Base-by-base conservation (phyloP, 2,329 filamentous ascomycete genomes). In the Colletotrichum orchidophilum region DNA sequence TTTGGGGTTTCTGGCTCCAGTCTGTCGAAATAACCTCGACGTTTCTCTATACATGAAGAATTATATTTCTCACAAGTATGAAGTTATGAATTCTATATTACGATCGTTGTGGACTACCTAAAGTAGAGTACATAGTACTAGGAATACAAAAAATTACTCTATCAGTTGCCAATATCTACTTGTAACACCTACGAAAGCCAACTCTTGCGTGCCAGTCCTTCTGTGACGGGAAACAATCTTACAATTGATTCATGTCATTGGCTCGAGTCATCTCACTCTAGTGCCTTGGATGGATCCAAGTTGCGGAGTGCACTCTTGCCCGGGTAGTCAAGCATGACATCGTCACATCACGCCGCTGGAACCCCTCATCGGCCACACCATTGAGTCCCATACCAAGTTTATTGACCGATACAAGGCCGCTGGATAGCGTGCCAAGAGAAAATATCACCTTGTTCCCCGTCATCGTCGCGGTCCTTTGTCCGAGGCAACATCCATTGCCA, bases 381-480 rank as follows among this genome's bases (percentile, higher is more conserved):
- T 33, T 21, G 27, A n/a, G 12, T 11, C 24, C 52, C 52, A 57
- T 50, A 24, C 11, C 15, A 15, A 24, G 3, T 13, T 18, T 35
- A 49, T 29, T n/a, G 39, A 63, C 68, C 68, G 68, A 71, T 27
- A 13, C 68, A 71, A 71, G 68, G 64, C 68, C 68, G 58, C n/a
- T 39, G 11, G 2, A 29, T n/a, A 29, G 26, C 13, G 58, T 71
- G 64, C 63, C 58, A 68, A 71, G 68, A 67, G 31, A 4, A 3
- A 27, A n/a, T 2, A 46, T 49, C 18, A 27, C 24, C 18, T 31
- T 15, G 18, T 35, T 26, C 13, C 39, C 27, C 33, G 29, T 5
- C 7, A 50, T 50, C 49, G 31, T n/a, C 63, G 29, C 63, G 9
- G 9, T 3, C 5, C 13, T 12, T 18, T 18, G 29, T 42, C 46